Conservation (phyloP, 495 filamentous ascomycete genomes). For the Penicillium herquei region DNA sequence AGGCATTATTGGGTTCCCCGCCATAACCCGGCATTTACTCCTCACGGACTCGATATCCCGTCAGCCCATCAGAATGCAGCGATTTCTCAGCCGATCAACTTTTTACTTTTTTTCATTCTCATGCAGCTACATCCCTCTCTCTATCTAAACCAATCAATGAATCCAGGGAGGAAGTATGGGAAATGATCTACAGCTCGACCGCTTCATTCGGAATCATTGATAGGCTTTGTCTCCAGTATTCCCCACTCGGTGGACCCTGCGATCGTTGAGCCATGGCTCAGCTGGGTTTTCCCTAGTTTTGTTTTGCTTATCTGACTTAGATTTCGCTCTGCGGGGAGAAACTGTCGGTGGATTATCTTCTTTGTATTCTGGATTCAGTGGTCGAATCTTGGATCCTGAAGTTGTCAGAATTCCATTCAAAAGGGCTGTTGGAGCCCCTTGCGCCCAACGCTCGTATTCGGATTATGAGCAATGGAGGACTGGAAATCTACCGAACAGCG, state of each 20-base stretch:
- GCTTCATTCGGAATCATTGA: constrained; percentile 8
- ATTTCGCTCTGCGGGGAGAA: background rate
- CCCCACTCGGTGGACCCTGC: constrained; percentile 11
- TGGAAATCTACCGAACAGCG: constrained; percentile 6
- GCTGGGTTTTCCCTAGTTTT: background rate
- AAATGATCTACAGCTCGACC: constrained; percentile 11
- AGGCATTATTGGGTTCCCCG: background rate
- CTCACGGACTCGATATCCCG: background rate
- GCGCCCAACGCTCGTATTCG: background rate
- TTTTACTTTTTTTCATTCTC: background rate
- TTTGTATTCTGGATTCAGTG: background rate
- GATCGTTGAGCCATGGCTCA: constrained; percentile 15
- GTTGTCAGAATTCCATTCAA: background rate
- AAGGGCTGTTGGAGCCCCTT: background rate
- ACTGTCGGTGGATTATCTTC: background rate
- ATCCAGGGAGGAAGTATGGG: constrained; percentile 1
- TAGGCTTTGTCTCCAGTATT: constrained; percentile 4
- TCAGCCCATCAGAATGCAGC: constrained; percentile 8
- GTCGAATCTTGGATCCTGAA: no score
- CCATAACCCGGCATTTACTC: background rate
- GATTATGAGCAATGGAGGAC: constrained; percentile 13
- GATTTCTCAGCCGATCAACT: constrained; percentile 15
- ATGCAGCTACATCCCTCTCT: background rate
- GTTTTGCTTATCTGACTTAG: constrained; percentile 14
- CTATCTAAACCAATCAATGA: constrained; percentile 5